Evolutionary conservation across 2,329 filamentous ascomycete genomes (phyloP), one percentile per base, ranked within the genome.

Genomic region (Pestalotiopsis sp.): DNA sequence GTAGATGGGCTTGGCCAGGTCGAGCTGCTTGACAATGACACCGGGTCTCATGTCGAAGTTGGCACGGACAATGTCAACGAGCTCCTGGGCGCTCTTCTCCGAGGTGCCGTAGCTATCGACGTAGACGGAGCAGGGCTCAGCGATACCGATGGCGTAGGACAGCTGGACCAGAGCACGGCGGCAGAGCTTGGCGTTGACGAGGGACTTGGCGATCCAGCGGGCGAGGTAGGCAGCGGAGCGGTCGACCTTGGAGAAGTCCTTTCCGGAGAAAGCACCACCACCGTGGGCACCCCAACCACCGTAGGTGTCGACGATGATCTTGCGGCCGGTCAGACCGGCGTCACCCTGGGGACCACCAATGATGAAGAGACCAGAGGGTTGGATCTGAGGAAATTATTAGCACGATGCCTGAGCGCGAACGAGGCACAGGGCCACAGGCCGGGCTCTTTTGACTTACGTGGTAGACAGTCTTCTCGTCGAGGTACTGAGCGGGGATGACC

Each of bases 211-310:
- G 83, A 99, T 95, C 96, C 96, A 99, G 82, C 96, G 94, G 76
- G 90, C 95, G 76, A 98, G 91, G 87, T 99, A 99, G 80, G 96
- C 96, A 75, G 96, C 96, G 66, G 96, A 98, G 78, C 96, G 93
- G 82, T 99, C 96, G 85, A 99, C 96, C 91, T 99, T 99, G 90
- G 94, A 98, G 91, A 98, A 99, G 84, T 99, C 96, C 92, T 99
- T 99, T 80, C 96, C 96, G 79, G 96, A 98, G 93, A 99, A 99
- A 83, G 96, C 96, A 92, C 96, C 96, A 88, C 96, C 96, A 89
- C 96, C 96, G 89, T 99, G 96, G 77, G 96, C 96, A 87, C 96
- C 96, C 96, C 96, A 98, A 79, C 96, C 96, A 88, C 96, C 96
- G 87, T 99, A 99, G 83, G 96, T 98, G 87, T 99, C 96, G 82